These are phyloP conservation scores for Oemleria cerasiformis DNA, from an alignment of 306 rosid species.

Conservation along the genomic window DNA sequence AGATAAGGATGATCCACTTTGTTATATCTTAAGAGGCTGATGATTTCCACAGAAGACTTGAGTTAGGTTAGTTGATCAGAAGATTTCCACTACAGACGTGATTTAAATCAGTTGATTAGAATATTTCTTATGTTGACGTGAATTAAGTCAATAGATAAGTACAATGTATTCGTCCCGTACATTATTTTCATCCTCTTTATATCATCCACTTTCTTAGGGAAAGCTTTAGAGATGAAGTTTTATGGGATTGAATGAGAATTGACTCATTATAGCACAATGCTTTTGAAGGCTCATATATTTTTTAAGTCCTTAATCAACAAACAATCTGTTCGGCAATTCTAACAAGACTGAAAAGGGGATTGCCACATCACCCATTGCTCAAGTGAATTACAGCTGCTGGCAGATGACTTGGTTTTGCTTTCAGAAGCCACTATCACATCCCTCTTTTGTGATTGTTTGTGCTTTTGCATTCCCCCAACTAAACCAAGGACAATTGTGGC, in stretches of 20 bases:
- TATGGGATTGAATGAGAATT: not conserved
- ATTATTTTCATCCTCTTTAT: too few relatives aligned
- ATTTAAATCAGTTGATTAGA: too few relatives aligned
- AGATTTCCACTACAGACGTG: too few relatives aligned
- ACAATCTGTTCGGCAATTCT: not conserved
- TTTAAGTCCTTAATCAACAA: not conserved
- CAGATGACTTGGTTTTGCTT: not conserved
- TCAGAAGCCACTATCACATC: not conserved
- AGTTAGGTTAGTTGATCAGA: too few relatives aligned
- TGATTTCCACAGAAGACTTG: too few relatives aligned
- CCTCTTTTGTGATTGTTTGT: not conserved
- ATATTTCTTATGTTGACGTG: too few relatives aligned
- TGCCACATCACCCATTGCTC: not conserved
- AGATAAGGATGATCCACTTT: not conserved
- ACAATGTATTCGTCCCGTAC: too few relatives aligned
- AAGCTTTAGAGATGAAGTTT: not conserved
- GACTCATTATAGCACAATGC: not conserved
- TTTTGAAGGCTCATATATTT: not conserved
- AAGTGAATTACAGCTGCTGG: conserved; percentile 8
- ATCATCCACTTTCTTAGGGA: too few relatives aligned
- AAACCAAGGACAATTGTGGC: not conserved
- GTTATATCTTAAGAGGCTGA: too few relatives aligned
- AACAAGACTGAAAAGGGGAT: not conserved
- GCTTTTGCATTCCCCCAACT: not conserved
- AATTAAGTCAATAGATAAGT: too few relatives aligned